Evolutionary conservation across 768 basidiomycete genomes (phyloP), one percentile per base, ranked within the genome.

Genomic region (Tephrocybe rancida): DNA sequence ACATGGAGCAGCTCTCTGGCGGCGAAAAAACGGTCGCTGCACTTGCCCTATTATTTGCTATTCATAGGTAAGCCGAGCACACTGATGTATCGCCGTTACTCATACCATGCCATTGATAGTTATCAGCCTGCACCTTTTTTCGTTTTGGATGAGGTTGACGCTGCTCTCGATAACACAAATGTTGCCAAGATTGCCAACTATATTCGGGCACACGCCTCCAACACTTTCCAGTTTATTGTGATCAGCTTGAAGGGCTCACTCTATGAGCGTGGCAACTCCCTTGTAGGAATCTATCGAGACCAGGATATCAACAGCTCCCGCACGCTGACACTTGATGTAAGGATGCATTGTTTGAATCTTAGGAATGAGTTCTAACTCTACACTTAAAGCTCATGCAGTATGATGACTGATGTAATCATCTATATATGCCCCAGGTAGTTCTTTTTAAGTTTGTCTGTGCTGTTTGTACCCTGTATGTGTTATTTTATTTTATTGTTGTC

Each of bases 21-120:
- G 97, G 96, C 19, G 97, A 99, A 69, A 98, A 98, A 76, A 98
- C 97, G 0, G 95, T 98, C 44, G 97, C 97, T 5, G 96, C 96
- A 5, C 75, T 98, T n/a, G 96, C 96, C 1, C 77, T 99, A 18
- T 78, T 98, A 27, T 98, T 98, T 61, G 95, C 97, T 4, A 96
- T 98, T 49, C 96, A 99, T 70, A 95, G 90, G 93, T 89, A 47
- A 32, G 73, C 8, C 19, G 29, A 25, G 14, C 19, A 35, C 11
- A 22, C 21, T 0, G 29, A 34, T 21, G 44, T 11, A 24, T 16
- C 21, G 21, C 39, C 24, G 29, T 39, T 19, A 44, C 39, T 37
- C 22, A 25, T n/a, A 21, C 8, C 7, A 11, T 21, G 32, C 13
- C 21, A 8, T 24, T 21, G 44, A 0, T 54, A 95, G 95, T 61